Base-by-base conservation (phyloP, 805 yeast species). In the Saturnispora bothae region DNA sequence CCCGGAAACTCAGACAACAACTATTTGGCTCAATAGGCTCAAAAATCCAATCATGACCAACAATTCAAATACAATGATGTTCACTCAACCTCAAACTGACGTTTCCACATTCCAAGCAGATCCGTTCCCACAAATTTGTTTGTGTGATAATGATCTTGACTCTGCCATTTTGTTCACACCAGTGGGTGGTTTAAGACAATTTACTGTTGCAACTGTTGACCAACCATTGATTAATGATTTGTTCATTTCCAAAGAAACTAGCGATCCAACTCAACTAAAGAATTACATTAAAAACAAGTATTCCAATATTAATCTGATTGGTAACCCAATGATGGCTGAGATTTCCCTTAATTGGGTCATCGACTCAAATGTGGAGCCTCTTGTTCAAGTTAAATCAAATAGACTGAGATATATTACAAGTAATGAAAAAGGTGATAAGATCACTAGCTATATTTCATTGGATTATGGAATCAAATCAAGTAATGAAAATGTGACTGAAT, bases 151-250 rank as follows among this genome's bases (percentile, higher is more conserved):
- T 18, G 20, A 33, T 14, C 13, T 28, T 15, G 10, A 28, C 6
- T 30, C 43, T 28, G 53, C 65, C 2, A 33, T 65, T n/a, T 39
- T 65, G 27, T 44, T 64, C 15, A 51, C 66, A 21, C 64, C 68
- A 2, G 51, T 64, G 36, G 70, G 70, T 31, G 70, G 70, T 0
- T 43, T 65, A 15, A 56, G 68, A 36, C 66, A 64, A 40, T 55
- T 59, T 33, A 46, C 68, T 5, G 52, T 54, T 43, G 54, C 61
- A 3, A 33, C 52, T 3, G 32, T 58, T 5, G 46, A 50, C 28
- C 46, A 51, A 8, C 7, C 31, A 10, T 17, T 59, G 6, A 38
- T 53, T 14, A 39, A 46, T 8, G 23, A 34, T 12, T 36, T 59
- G 5, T 52, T 57, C 23, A 26, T 30, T 4, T 25, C 39, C 12